Evolutionary conservation across 164 flowering plant genomes (phyloP).

Genomic region (Nymphaea thermarum): DNA sequence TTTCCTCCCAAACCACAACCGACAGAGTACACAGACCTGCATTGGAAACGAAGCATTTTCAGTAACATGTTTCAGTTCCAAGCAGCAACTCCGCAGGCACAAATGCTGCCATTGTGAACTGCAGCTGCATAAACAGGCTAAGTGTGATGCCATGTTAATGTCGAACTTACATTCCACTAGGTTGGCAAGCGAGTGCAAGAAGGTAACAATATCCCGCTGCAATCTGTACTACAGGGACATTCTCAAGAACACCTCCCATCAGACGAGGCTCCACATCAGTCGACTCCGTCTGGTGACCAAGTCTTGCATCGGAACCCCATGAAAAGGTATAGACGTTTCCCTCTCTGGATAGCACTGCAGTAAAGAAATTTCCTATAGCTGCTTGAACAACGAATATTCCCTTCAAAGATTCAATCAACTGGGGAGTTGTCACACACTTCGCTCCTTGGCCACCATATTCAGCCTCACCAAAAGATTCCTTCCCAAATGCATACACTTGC

Average conservation of each 20-base stretch:
- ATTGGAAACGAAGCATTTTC: background rate
- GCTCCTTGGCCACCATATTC: slow-evolving; percentile 64
- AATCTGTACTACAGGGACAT: slow-evolving; percentile 88
- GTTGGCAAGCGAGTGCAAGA: slow-evolving; percentile 84
- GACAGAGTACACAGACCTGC: slow-evolving; percentile 96
- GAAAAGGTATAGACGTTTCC: slow-evolving; percentile 91
- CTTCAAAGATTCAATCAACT: slow-evolving; percentile 70
- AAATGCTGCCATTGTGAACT: background rate
- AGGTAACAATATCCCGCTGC: slow-evolving; percentile 99
- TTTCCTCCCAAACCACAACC: slow-evolving; percentile 98
- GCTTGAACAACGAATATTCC: slow-evolving; percentile 90
- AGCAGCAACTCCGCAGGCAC: background rate
- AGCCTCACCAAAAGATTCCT: slow-evolving; percentile 87
- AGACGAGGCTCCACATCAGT: slow-evolving; percentile 72
- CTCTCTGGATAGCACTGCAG: slow-evolving; percentile 89
- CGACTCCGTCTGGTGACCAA: slow-evolving; percentile 85
- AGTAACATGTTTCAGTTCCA: background rate
- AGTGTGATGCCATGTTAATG: background rate
- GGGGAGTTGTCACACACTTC: slow-evolving; percentile 52
- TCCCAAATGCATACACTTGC: slow-evolving; percentile 79
- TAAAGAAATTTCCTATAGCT: slow-evolving; percentile 90
- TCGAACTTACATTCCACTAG: slow-evolving; percentile 70
- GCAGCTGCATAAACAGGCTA: background rate
- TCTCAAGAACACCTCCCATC: slow-evolving; percentile 71
- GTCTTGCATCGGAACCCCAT: slow-evolving; percentile 82